Conservation (phyloP, 495 filamentous ascomycete species). For the Saxophila tyrrhenica region DNA sequence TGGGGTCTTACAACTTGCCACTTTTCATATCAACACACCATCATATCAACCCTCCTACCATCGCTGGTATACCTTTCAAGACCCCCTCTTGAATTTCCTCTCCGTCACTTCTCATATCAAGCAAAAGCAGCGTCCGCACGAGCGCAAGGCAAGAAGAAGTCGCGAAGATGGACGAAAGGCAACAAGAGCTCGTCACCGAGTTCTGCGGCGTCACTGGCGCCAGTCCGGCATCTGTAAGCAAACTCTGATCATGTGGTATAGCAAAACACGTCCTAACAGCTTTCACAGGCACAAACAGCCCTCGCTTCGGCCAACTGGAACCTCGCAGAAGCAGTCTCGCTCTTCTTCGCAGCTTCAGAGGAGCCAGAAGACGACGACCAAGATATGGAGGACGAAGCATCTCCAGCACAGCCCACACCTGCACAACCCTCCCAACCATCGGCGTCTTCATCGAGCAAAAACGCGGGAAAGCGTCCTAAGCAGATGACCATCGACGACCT, state of each 20-base stretch:
- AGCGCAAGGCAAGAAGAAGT: too few relatives aligned
- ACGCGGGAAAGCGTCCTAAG: constrained; percentile 28
- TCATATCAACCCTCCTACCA: too few relatives aligned
- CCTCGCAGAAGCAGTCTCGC: constrained; percentile 50
- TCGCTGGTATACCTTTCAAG: too few relatives aligned
- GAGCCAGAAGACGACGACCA: neutral
- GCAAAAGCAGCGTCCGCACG: too few relatives aligned
- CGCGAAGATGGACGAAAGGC: constrained; percentile 42
- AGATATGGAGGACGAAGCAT: constrained; percentile 17
- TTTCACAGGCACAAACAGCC: constrained; percentile 55
- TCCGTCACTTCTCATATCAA: too few relatives aligned
- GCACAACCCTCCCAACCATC: neutral
- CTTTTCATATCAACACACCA: too few relatives aligned
- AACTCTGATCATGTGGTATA: neutral
- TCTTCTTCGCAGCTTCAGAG: constrained; percentile 49
- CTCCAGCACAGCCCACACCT: constrained; percentile 1
- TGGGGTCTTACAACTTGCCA: too few relatives aligned
- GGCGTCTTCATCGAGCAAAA: constrained; percentile 26
- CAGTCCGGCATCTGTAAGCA: constrained; percentile 49
- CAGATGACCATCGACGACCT: constrained; percentile 49
- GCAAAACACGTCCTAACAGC: neutral
- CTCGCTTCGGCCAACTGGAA: constrained; percentile 60
- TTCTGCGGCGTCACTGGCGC: constrained; percentile 65
- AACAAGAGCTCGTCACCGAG: constrained; percentile 58
- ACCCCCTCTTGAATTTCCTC: too few relatives aligned